Conservation (phyloP, 192 early-diverging fungal species). For the Linnemannia exigua region DNA sequence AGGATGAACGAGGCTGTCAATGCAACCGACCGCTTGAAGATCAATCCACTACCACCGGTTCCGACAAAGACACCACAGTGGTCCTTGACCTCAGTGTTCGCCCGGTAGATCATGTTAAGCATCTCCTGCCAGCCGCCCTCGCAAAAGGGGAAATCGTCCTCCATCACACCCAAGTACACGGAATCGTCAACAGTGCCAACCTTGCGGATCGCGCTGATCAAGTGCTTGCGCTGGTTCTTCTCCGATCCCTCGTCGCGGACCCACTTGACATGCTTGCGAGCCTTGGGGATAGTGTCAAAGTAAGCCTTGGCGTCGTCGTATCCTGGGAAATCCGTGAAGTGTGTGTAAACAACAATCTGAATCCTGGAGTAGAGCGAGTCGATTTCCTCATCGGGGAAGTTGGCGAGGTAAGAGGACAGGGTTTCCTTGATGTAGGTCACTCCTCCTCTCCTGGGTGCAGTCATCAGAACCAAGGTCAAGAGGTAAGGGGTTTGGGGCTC, state of each 20-base stretch:
- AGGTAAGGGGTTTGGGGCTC: constrained; percentile 57
- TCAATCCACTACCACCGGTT: constrained; percentile 66
- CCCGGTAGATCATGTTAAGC: constrained; percentile 63
- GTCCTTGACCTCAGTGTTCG: constrained; percentile 55
- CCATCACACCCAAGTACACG: constrained; percentile 63
- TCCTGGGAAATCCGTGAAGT: constrained; percentile 62
- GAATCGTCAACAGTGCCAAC: constrained; percentile 44
- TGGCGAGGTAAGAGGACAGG: constrained; percentile 60
- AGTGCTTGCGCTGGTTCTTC: constrained; percentile 65
- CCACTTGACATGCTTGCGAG: constrained; percentile 63
- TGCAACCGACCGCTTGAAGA: constrained; percentile 50
- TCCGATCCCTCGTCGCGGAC: constrained; percentile 60
- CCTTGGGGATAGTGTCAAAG: constrained; percentile 56
- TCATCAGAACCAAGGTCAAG: constrained; percentile 66
- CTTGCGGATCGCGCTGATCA: constrained; percentile 58
- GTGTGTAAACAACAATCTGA: constrained; percentile 66
- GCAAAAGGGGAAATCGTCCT: constrained; percentile 71
- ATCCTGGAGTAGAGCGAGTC: constrained; percentile 63
- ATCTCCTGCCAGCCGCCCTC: constrained; percentile 63
- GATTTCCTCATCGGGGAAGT: constrained; percentile 58
- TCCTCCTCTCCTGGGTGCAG: constrained; percentile 62
- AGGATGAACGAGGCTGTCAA: constrained; percentile 49
- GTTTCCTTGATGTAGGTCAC: constrained; percentile 62
- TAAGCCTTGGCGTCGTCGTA: constrained; percentile 56
- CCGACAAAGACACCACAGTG: constrained; percentile 71